Base-by-base conservation (phyloP, 1,139 yeast species). In the Yamadazyma sp. region DNA sequence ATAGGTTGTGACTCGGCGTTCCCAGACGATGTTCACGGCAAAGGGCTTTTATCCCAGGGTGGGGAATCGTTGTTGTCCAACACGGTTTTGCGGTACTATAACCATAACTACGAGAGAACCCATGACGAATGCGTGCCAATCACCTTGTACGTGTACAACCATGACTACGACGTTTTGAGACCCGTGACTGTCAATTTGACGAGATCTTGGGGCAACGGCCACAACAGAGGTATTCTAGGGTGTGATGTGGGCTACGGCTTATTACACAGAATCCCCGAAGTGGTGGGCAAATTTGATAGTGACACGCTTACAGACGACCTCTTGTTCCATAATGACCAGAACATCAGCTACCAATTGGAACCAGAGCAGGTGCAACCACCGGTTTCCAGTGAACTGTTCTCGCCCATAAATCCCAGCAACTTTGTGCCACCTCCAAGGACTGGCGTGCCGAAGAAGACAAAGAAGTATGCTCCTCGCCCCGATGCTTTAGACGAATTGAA, bases 231-330 rank as follows among this genome's bases (percentile, higher is more conserved):
- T 0, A 69, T 89, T 26, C 67, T 92, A 31, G 98, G 98, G 1
- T 90, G 97, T 62, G 96, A 90, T 49, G 95, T 92, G 9, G 97
- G 97, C 0, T 90, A 89, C 54, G 97, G 97, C 0, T 70, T 86
- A 40, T 67, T 92, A 38, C 97, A 92, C 56, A 70, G 95, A 47
- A 65, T 92, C 13, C 96, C 96, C 1, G 84, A 79, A 42, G 82
- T 78, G 6, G 60, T 73, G 7, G 83, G 82, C 0, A 74, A 76
- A 48, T 74, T 69, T 42, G 70, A 61, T 11, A 48, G 42, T 15
- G 53, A 54, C 16, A 57, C 62, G 13, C 47, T 65, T 12, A 54
- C 57, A 14, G 73, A 67, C 28, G 76, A 70, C 52, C 56, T 67
- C 9, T 49, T 70, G 33, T 70, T 66, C 46, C 73, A 68, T 40